Conservation (phyloP, 1,284 basidiomycete species). For the Trametes versicolor region DNA sequence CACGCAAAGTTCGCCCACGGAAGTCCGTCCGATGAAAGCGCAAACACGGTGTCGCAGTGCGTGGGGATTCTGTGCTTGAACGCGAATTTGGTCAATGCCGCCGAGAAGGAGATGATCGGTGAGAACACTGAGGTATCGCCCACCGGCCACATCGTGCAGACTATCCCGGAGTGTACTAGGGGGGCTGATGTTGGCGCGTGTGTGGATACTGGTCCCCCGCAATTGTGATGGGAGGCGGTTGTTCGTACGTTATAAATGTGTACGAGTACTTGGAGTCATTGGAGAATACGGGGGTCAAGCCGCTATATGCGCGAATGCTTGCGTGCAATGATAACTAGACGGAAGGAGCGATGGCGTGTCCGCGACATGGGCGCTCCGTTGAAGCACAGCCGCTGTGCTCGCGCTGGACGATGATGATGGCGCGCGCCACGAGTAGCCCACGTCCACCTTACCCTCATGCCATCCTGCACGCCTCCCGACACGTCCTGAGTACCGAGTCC, state of each 20-base stretch:
- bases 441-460: constrained; percentile 18
- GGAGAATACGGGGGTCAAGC: neutral
- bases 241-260: neutral
- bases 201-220: neutral
- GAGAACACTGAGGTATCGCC: neutral
- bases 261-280: neutral
- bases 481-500: constrained; percentile 13
- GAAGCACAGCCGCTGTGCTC: constrained; percentile 14
- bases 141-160: neutral
- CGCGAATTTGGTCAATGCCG: neutral
- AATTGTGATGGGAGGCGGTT: neutral
- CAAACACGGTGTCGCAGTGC: neutral
- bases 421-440: constrained; percentile 10
- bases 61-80: neutral
- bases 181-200: constrained; percentile 3
- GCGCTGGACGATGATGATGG: constrained; percentile 8
- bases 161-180: neutral
- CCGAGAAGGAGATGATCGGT: neutral
- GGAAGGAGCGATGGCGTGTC: too few relatives aligned
- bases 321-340: too few relatives aligned
- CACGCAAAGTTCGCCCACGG: neutral
- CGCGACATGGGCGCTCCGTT: constrained; percentile 9
- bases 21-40: neutral
- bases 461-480: constrained; percentile 5
- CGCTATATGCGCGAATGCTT: too few relatives aligned